A percentile compares a stretch with the other conserved stretches of the same genome.
Evolutionary conservation across 2,329 filamentous ascomycete species (phyloP).

Genomic region (Colletotrichum brevisporum): DNA sequence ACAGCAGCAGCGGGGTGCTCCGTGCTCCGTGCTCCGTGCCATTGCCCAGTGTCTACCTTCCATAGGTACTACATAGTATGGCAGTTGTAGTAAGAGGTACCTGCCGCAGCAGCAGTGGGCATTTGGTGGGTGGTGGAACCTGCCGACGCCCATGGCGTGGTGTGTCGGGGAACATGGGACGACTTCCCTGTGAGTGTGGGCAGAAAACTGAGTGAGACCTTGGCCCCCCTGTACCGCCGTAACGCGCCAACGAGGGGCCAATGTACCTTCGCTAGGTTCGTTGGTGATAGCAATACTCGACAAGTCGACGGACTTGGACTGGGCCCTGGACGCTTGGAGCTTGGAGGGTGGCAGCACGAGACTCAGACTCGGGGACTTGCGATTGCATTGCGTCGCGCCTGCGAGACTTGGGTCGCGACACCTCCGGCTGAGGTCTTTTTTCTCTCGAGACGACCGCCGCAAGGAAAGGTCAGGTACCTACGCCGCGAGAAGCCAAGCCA

Average conservation of each 20-base stretch:
- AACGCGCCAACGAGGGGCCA: background rate
- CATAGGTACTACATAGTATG: no score
- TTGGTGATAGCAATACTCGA: background rate
- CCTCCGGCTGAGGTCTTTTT: background rate
- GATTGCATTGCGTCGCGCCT: background rate
- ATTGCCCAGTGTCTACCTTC: no score
- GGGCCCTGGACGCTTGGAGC: background rate
- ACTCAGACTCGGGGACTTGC: constrained; percentile 1
- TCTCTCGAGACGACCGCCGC: background rate
- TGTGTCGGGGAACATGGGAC: constrained; percentile 36
- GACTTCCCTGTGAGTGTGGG: constrained; percentile 22
- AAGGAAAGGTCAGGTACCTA: background rate
- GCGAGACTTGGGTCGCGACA: background rate
- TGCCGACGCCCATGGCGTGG: constrained; percentile 30
- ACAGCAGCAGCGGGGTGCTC: no score
- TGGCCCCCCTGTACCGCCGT: constrained; percentile 3
- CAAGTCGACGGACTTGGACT: constrained; percentile 10
- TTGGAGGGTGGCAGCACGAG: background rate
- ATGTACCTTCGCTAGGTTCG: no score
- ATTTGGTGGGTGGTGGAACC: constrained; percentile 15
- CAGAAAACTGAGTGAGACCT: constrained; percentile 17
- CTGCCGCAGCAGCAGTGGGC: background rate
- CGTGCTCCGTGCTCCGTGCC: no score
- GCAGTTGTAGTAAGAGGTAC: no score
- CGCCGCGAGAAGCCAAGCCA: constrained; percentile 7